Percentiles rank a stretch among this genome's conserved stretches.
Evolutionary conservation across 2,329 filamentous ascomycete species (phyloP).

Genomic region (Botrytis paeoniae): DNA sequence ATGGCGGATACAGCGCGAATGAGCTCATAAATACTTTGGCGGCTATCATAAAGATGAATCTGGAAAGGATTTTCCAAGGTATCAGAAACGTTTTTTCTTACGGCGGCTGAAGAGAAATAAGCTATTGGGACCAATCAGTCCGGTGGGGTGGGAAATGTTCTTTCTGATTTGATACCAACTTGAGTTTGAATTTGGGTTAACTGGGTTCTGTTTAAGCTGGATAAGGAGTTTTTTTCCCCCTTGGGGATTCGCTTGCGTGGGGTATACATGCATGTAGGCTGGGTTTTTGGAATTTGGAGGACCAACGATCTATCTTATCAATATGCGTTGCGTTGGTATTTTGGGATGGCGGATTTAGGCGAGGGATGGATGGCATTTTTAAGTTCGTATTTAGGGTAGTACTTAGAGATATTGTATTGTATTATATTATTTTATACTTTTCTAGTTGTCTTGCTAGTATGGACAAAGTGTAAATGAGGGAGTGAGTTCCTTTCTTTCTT

Average conservation of each 20-base stretch:
- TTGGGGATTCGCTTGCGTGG: too few relatives aligned
- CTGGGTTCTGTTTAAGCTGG: neutral
- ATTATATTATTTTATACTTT: neutral
- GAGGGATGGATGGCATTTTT: neutral
- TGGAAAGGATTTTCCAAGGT: neutral
- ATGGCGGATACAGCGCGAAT: neutral
- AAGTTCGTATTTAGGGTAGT: neutral
- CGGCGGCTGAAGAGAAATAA: neutral
- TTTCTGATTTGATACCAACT: conserved; percentile 17
- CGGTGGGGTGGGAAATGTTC: neutral
- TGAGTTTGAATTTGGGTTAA: neutral
- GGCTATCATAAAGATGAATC: neutral
- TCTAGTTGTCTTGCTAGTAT: neutral
- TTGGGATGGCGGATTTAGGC: neutral
- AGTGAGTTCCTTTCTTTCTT: neutral
- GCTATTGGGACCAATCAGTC: neutral
- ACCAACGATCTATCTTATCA: neutral
- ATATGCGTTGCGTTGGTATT: neutral
- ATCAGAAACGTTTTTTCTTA: neutral
- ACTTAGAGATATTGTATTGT: neutral
- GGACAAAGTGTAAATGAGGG: neutral
- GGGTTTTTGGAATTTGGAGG: neutral
- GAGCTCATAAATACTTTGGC: neutral
- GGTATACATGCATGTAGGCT: neutral
- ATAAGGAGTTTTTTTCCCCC: neutral